A percentile compares a stretch with the other conserved stretches of the same genome.
Conservation (phyloP, 176 grass and related monocot genomes). For the Oryza glumipatula region DNA sequence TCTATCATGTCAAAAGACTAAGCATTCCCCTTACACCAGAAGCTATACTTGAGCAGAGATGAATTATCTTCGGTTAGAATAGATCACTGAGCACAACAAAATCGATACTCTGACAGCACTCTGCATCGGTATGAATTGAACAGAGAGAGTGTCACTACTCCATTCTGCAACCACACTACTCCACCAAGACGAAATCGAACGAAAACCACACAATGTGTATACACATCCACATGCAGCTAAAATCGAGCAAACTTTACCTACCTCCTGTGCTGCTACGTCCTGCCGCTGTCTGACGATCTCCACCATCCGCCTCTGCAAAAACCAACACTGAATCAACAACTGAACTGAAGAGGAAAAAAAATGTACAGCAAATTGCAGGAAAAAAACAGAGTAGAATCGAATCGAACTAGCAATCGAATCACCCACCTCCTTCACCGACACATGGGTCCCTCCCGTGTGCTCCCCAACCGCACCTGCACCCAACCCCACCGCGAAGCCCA, state of each 20-base stretch:
- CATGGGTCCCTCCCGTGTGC: background rate
- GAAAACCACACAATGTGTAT: background rate
- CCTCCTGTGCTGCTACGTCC: conserved; percentile 45
- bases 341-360: background rate
- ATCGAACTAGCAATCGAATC: background rate
- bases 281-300: conserved; percentile 32
- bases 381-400: background rate
- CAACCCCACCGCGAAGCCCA: background rate
- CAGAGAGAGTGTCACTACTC: background rate
- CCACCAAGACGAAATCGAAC: background rate
- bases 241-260: conserved; percentile 40
- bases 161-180: background rate
- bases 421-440: conserved; percentile 39
- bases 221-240: background rate
- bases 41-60: background rate
- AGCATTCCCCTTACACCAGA: background rate
- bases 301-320: conserved; percentile 35
- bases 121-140: background rate
- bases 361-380: background rate
- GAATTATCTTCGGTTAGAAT: background rate
- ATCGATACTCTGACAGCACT: background rate
- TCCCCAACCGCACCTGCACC: conserved; percentile 26
- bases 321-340: background rate
- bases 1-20: background rate
- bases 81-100: background rate